A percentile compares a stretch with the other conserved stretches of the same genome.
Conservation (phyloP, 208 protist species). For the Leptomonas seymouri region DNA sequence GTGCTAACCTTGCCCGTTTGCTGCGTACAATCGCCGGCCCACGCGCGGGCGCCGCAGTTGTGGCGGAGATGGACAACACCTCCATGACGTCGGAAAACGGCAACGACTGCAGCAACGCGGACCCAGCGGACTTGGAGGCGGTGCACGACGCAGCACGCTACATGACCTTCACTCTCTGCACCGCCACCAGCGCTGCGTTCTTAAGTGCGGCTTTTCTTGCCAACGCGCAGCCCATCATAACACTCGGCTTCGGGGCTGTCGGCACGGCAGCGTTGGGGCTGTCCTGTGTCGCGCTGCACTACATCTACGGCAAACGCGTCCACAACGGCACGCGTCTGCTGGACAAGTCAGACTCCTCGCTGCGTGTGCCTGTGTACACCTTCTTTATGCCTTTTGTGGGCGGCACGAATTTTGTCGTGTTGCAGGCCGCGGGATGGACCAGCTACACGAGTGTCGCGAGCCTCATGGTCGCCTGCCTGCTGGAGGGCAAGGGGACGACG, state of each 20-base stretch:
- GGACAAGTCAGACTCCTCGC: neutral
- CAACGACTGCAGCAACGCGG: neutral
- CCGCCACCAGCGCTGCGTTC: constrained; percentile 46
- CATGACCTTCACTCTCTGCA: constrained; percentile 51
- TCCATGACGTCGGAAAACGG: neutral
- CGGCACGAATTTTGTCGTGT: constrained; percentile 52
- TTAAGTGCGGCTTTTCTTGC: constrained; percentile 48
- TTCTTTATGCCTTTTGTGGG: constrained; percentile 83
- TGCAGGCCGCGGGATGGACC: constrained; percentile 65
- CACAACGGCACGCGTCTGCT: constrained; percentile 39
- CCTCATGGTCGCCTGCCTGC: constrained; percentile 44
- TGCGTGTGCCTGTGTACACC: constrained; percentile 32
- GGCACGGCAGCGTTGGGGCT: constrained; percentile 49
- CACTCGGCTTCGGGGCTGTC: constrained; percentile 60
- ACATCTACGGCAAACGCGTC: constrained; percentile 58
- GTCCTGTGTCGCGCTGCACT: constrained; percentile 65
- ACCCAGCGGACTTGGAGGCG: constrained; percentile 10
- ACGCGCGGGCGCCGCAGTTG: neutral
- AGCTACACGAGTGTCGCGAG: constrained; percentile 45
- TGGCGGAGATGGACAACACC: neutral
- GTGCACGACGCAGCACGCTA: constrained; percentile 51
- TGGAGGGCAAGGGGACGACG: constrained; percentile 46
- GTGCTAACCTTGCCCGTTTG: constrained; percentile 2
- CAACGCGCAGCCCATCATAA: constrained; percentile 48
- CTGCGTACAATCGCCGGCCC: constrained; percentile 25